Base-by-base conservation (phyloP, 139 green algal species). In the Ettlia oleoabundans region DNA sequence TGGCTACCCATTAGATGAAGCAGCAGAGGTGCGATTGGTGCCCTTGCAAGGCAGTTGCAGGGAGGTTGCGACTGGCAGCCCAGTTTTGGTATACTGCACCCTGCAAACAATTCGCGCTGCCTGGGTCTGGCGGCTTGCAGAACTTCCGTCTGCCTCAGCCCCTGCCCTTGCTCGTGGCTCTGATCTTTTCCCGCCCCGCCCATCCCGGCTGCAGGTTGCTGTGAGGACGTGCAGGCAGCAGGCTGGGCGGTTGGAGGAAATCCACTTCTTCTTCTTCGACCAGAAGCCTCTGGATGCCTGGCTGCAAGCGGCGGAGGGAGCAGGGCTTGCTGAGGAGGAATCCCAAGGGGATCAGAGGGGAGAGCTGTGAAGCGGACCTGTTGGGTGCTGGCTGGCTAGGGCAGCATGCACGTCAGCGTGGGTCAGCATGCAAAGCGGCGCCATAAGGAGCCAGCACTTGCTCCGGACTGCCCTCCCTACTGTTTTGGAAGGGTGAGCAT, bases 211-310 rank as follows among this genome's bases (percentile, higher is more conserved):
- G 58, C 77, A 89, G 69, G 82, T 74, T 58, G 81, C 82, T 18
- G 43, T 91, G 58, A 66, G 90, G 85, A 83, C 90, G 4, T 88
- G 84, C 7, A 42, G 67, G n/a, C 70, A 89, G 51, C 62, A 84
- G 32, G 83, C 89, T 28, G 89, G 90, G 21, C 58, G 41, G 1
- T 35, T 96, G 26, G 38, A 80, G 37, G 90, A 96, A 75, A 83
- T 96, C 0, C 86, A 92, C 70, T 97, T 96, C 84, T 86, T 96
- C 51, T 84, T 97, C 69, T 93, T 94, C 42, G 73, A 63, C 22
- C 10, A 80, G 18, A 26, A 28, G 7, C 19, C 35, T 3, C 47
- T 79, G 21, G 35, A 78, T 28, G 80, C 51, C 15, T 80, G 80
- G 67, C 24, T 24, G 9, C 5, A 24, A 13, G 67, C 67, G 41